Conservation (phyloP, 768 basidiomycete genomes). For the Phylloporus sp. region DNA sequence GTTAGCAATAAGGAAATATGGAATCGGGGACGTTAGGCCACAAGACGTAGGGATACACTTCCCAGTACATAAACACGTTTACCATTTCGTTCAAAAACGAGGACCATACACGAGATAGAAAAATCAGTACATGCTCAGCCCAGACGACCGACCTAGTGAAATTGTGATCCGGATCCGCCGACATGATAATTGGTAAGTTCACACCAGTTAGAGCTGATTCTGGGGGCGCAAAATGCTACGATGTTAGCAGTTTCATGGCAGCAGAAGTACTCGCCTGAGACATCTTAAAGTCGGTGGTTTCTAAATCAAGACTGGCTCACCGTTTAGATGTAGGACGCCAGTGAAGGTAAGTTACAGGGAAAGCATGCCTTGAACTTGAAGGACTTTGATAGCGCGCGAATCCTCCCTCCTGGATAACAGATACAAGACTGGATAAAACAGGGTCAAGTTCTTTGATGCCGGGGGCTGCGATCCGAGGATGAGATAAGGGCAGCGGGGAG, state of each 20-base stretch:
- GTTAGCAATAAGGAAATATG: constrained; percentile 83
- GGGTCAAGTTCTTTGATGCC: constrained; percentile 56
- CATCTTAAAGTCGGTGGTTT: constrained; percentile 34
- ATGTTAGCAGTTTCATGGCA: constrained; percentile 57
- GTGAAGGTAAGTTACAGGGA: constrained; percentile 73
- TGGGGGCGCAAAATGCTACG: constrained; percentile 47
- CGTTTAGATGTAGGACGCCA: constrained; percentile 83
- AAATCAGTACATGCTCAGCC: constrained; percentile 68
- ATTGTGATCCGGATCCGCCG: constrained; percentile 46
- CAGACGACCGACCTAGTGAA: constrained; percentile 60
- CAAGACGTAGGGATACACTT: not conserved
- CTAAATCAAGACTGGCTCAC: constrained; percentile 57
- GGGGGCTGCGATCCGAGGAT: constrained; percentile 5
- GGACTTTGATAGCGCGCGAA: constrained; percentile 50
- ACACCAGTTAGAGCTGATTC: constrained; percentile 72
- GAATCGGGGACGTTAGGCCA: constrained; percentile 50
- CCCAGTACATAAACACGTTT: constrained; percentile 36
- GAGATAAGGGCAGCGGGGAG: constrained; percentile 7
- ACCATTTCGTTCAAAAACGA: constrained; percentile 42
- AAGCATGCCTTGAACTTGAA: constrained; percentile 62
- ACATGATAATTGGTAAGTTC: constrained; percentile 58
- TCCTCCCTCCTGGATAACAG: constrained; percentile 54
- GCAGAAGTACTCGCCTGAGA: constrained; percentile 52
- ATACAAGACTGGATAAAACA: constrained; percentile 65
- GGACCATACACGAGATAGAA: constrained; percentile 65